Conservation (phyloP, 345 rosid species). For the Bruguiera parviflora region DNA sequence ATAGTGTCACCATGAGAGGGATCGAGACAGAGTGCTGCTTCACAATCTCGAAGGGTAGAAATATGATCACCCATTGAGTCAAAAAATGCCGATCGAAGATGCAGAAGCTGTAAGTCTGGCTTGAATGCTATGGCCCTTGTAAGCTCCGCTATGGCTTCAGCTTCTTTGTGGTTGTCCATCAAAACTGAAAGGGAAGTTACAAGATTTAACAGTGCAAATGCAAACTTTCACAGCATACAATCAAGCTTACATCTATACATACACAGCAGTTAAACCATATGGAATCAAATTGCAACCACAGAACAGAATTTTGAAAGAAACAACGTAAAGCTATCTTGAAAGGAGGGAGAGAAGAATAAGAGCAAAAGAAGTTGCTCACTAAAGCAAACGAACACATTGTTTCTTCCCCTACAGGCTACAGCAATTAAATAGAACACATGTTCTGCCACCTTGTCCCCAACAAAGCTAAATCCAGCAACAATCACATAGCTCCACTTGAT, state of each 20-base stretch:
- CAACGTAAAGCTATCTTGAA: too few relatives aligned
- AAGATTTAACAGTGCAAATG: slow-evolving; percentile 7
- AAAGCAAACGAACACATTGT: too few relatives aligned
- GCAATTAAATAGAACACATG: too few relatives aligned
- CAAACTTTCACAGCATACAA: neutral
- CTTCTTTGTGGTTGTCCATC: slow-evolving; percentile 96
- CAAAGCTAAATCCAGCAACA: too few relatives aligned
- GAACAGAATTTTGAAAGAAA: too few relatives aligned
- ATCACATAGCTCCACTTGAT: too few relatives aligned
- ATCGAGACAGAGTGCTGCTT: slow-evolving; percentile 94
- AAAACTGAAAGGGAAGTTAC: slow-evolving; percentile 50
- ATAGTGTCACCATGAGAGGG: slow-evolving; percentile 58
- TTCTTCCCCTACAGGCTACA: too few relatives aligned
- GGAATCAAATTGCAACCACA: too few relatives aligned
- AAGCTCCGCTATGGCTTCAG: slow-evolving; percentile 82
- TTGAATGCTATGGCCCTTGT: slow-evolving; percentile 72
- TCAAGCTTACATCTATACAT: neutral
- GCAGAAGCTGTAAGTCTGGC: slow-evolving; percentile 90
- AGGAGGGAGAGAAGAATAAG: too few relatives aligned
- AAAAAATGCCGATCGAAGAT: slow-evolving; percentile 88
- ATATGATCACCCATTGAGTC: slow-evolving; percentile 68
- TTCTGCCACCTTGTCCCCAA: too few relatives aligned
- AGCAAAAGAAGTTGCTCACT: too few relatives aligned
- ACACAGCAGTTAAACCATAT: neutral
- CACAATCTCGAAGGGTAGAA: slow-evolving; percentile 70